Percentiles rank a stretch among this genome's conserved stretches.
Evolutionary conservation across 1,284 basidiomycete genomes (phyloP).

Genomic region (Pisolithus thermaeus): DNA sequence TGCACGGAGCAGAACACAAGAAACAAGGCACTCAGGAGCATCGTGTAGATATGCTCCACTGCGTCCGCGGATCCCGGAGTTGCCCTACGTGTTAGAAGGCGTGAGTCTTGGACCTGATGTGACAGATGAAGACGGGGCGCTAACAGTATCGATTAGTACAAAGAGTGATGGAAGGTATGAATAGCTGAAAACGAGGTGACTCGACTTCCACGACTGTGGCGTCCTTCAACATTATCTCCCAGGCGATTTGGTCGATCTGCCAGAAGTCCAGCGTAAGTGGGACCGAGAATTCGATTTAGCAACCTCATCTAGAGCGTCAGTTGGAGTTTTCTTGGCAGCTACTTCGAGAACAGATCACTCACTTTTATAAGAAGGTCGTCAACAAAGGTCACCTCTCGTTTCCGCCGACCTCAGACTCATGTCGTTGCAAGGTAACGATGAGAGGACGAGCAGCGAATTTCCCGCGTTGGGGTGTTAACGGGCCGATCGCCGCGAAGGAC

Average conservation of each 20-base stretch:
- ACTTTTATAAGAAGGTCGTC: slow-evolving; percentile 45
- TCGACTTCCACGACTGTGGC: slow-evolving; percentile 32
- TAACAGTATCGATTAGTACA: slow-evolving; percentile 32
- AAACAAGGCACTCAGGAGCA: slow-evolving; percentile 32
- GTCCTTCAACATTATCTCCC: slow-evolving; percentile 33
- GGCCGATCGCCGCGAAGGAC: slow-evolving; percentile 23
- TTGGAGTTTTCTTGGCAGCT: slow-evolving; percentile 39
- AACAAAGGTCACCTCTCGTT: slow-evolving; percentile 45
- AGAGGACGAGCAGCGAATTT: slow-evolving; percentile 35
- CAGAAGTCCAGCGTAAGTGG: slow-evolving; percentile 8
- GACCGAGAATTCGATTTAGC: slow-evolving; percentile 8
- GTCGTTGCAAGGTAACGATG: slow-evolving; percentile 43
- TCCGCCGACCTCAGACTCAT: slow-evolving; percentile 46
- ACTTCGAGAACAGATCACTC: slow-evolving; percentile 38
- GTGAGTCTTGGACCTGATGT: slow-evolving; percentile 1
- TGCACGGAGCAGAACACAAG: slow-evolving; percentile 45
- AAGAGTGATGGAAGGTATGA: slow-evolving; percentile 25
- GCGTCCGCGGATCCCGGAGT: slow-evolving; percentile 54
- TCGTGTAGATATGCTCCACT: slow-evolving; percentile 36
- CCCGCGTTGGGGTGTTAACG: slow-evolving; percentile 34
- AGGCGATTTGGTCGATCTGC: slow-evolving; percentile 30
- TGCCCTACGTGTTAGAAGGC: slow-evolving; percentile 33
- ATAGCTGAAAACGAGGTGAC: slow-evolving; percentile 25
- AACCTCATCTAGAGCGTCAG: slow-evolving; percentile 42
- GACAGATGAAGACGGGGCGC: background rate